Percentiles rank a stretch among this genome's conserved stretches.
phyloP scores from a whole-genome alignment of 441 rosid genomes.

The Syzygium syzygioides region DNA sequence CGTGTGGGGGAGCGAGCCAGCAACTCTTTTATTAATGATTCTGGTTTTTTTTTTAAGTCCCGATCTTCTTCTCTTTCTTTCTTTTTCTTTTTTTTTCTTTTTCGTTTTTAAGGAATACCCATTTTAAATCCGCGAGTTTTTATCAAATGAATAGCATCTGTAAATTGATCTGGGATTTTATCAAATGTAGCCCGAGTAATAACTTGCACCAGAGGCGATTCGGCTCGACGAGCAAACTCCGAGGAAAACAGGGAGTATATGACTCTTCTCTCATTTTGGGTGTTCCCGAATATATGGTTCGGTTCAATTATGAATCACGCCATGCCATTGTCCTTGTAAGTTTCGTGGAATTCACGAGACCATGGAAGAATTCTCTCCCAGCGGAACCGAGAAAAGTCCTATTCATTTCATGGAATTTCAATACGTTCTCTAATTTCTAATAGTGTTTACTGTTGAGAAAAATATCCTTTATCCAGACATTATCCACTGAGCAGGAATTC shows the following conservation, averaged over 20 bases:
- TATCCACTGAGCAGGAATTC: background rate
- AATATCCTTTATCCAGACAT: background rate
- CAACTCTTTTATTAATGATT: background rate
- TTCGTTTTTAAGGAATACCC: background rate
- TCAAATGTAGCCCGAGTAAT: background rate
- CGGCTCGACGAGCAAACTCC: background rate
- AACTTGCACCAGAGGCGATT: background rate
- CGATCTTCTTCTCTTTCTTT: background rate
- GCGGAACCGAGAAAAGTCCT: no score
- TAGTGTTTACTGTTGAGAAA: background rate
- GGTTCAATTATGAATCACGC: rapidly evolving
- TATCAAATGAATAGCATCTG: background rate
- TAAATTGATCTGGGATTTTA: background rate
- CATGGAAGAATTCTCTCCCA: background rate
- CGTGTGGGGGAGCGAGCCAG: background rate
- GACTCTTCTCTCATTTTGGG: background rate
- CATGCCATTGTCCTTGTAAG: background rate
- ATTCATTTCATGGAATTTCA: no score
- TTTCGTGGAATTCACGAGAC: background rate
- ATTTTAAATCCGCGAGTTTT: background rate
- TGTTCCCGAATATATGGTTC: background rate
- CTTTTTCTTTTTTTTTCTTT: background rate
- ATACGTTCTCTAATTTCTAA: no score
- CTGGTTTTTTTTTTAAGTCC: background rate
- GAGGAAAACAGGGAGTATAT: background rate